Conservation (phyloP, 352 stramenopile species). For the Phytophthora palmivora region DNA sequence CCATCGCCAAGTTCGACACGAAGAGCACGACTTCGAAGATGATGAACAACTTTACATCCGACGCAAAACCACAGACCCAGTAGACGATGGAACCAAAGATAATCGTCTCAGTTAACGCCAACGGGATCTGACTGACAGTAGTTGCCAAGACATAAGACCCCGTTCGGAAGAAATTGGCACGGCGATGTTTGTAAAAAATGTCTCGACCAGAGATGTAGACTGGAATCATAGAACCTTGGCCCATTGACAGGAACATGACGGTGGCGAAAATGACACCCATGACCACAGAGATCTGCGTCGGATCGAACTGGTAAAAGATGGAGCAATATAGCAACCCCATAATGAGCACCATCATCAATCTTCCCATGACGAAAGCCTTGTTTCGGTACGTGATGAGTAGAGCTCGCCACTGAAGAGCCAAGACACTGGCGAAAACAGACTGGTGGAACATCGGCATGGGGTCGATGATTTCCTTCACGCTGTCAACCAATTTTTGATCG, state of each 20-base stretch:
- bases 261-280: constrained; percentile 20
- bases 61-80: constrained; percentile 14
- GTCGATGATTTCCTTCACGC: constrained; percentile 30
- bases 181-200: constrained; percentile 22
- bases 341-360: constrained; percentile 49
- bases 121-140: constrained; percentile 19
- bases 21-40: constrained; percentile 19
- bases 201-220: constrained; percentile 18
- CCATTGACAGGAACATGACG: constrained; percentile 19
- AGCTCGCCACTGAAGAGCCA: constrained; percentile 48
- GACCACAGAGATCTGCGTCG: constrained; percentile 18
- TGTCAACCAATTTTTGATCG: constrained; percentile 25
- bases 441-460: constrained; percentile 41
- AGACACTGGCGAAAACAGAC: constrained; percentile 28
- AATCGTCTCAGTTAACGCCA: constrained; percentile 13
- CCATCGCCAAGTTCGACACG: constrained; percentile 15
- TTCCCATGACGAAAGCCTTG: constrained; percentile 43
- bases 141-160: constrained; percentile 14
- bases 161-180: constrained; percentile 17
- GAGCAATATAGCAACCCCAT: constrained; percentile 45
- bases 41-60: constrained; percentile 15
- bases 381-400: constrained; percentile 63
- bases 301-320: constrained; percentile 24
- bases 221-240: constrained; percentile 17
- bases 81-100: constrained; percentile 22